Percentiles rank a stretch among this genome's conserved stretches.
phyloP scores from a whole-genome alignment of 2,329 filamentous ascomycete genomes.

The Botrytis aclada region DNA sequence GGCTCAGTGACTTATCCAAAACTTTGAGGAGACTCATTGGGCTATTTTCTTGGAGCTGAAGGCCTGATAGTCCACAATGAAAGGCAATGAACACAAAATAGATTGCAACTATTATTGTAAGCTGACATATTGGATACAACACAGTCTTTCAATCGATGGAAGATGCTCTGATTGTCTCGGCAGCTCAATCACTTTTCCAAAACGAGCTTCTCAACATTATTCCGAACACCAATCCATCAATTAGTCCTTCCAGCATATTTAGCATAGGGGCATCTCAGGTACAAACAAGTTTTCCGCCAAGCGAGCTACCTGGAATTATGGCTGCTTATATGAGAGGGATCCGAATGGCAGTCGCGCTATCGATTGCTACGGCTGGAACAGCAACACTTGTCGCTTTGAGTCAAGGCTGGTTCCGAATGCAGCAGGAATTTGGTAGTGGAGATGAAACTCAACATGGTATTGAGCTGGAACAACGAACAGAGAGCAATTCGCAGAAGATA shows the following conservation, averaged over 20 bases:
- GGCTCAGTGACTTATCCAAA: neutral
- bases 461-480: neutral
- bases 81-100: neutral
- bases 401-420: neutral
- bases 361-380: neutral
- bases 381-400: neutral
- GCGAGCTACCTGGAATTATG: neutral
- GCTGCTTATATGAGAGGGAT: neutral
- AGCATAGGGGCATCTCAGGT: neutral
- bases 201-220: neutral
- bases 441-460: neutral
- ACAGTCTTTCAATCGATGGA: neutral
- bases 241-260: neutral
- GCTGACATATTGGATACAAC: neutral
- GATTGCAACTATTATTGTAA: neutral
- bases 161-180: neutral
- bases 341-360: neutral
- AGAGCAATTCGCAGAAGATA: neutral
- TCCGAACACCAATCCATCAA: neutral
- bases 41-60: neutral
- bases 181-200: neutral
- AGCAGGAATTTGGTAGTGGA: neutral
- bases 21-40: neutral
- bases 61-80: neutral
- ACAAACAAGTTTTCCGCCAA: neutral